Percentiles rank a stretch among this genome's conserved stretches.
Evolutionary conservation across 225 moss, liverwort and hornwort genomes (phyloP).

Genomic region (Antitrichia curtipendula): DNA sequence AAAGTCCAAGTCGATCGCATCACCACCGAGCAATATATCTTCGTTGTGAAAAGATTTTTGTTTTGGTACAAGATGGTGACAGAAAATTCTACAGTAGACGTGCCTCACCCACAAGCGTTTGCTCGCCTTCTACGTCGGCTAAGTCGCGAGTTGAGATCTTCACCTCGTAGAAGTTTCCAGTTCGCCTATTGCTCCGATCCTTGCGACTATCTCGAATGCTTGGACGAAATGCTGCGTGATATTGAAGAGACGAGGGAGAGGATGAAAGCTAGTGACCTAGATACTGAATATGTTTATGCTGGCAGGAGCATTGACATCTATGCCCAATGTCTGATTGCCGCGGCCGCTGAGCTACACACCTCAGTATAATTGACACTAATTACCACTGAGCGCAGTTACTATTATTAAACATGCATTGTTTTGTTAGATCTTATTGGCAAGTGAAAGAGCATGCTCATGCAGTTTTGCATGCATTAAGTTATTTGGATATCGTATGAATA

Average conservation of each 20-base stretch:
- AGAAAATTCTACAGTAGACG: not conserved
- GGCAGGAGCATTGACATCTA: not conserved
- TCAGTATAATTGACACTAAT: not conserved
- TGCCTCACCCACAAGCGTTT: not conserved
- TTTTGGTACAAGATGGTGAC: not conserved
- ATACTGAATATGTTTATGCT: not conserved
- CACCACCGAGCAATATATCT: not conserved
- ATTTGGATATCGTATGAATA: not conserved
- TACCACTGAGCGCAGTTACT: not conserved
- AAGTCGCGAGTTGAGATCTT: not conserved
- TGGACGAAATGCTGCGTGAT: not conserved
- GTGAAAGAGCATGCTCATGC: rapidly evolving
- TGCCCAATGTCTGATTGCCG: not conserved
- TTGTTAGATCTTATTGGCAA: not conserved
- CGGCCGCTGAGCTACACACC: not conserved
- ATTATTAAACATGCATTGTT: not conserved
- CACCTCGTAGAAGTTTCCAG: not conserved
- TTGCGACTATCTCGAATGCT: not conserved
- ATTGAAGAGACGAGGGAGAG: not conserved
- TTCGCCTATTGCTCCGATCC: not conserved
- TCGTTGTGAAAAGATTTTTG: not conserved
- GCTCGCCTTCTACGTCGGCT: not conserved
- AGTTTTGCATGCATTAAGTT: not conserved
- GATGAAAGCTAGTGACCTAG: not conserved
- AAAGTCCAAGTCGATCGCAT: not conserved